Conservation (phyloP, 2,329 filamentous ascomycete genomes). For the Cladosporium sp. region DNA sequence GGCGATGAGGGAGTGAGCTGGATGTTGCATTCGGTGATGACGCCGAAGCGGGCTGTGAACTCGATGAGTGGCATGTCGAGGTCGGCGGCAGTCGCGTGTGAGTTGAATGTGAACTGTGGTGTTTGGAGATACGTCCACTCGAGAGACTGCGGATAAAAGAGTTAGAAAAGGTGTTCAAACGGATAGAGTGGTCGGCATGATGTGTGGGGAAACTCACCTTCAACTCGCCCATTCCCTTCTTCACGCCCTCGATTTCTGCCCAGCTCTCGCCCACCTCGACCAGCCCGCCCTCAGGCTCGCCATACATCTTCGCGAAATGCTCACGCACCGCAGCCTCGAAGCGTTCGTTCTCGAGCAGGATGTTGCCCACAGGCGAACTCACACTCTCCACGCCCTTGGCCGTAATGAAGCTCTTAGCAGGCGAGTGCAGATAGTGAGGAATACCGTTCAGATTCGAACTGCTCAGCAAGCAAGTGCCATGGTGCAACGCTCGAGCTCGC, state of each 20-base stretch:
- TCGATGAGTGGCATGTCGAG: slow-evolving; percentile 24
- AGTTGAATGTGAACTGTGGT: slow-evolving; percentile 68
- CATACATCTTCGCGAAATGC: slow-evolving; percentile 68
- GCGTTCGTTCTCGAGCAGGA: slow-evolving; percentile 56
- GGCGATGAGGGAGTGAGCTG: slow-evolving; percentile 37
- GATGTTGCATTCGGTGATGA: slow-evolving; percentile 52
- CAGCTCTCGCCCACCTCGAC: slow-evolving; percentile 55
- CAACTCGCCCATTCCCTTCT: slow-evolving; percentile 63
- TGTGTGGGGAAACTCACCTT: slow-evolving; percentile 50
- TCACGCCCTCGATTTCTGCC: slow-evolving; percentile 56
- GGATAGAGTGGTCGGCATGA: slow-evolving; percentile 28
- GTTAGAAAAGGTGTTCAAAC: neutral
- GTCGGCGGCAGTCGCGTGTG: neutral
- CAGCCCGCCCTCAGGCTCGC: slow-evolving; percentile 37
- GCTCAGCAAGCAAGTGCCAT: slow-evolving; percentile 82
- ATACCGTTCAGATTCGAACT: slow-evolving; percentile 74
- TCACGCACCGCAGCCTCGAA: slow-evolving; percentile 51
- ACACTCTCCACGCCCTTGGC: slow-evolving; percentile 90
- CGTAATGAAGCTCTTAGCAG: slow-evolving; percentile 72
- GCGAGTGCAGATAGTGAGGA: slow-evolving; percentile 71
- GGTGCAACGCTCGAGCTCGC: slow-evolving; percentile 76
- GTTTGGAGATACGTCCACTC: slow-evolving; percentile 86
- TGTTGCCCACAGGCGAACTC: slow-evolving; percentile 78
- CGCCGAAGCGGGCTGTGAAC: slow-evolving; percentile 52
- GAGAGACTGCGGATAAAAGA: slow-evolving; percentile 48